Evolutionary conservation across 108 stramenopile species (phyloP).

Genomic region (Cyclotella atomus): DNA sequence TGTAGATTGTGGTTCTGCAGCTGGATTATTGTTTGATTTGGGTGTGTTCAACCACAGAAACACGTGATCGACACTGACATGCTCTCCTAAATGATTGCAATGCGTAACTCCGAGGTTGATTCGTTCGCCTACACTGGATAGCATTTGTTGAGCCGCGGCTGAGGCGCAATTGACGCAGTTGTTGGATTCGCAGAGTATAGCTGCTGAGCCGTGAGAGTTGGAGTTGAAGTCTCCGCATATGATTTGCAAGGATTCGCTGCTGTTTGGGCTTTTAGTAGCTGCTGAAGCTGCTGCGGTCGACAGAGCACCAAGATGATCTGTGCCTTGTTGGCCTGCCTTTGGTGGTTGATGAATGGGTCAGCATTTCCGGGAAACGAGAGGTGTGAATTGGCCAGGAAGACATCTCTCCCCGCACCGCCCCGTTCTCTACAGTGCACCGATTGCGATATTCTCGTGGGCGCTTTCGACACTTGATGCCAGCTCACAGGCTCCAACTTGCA

Average conservation of each 20-base stretch:
- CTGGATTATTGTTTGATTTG: too few species aligned
- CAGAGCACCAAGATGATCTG: constrained; percentile 29
- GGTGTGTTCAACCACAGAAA: constrained; percentile 33
- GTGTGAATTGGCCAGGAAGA: constrained; percentile 43
- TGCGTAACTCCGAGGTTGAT: constrained; percentile 52
- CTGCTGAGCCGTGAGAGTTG: constrained; percentile 43
- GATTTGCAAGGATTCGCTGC: constrained; percentile 18
- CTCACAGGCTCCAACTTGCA: constrained; percentile 35
- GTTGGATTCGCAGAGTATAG: constrained; percentile 30
- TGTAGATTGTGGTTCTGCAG: too few species aligned
- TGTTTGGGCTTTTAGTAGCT: neutral
- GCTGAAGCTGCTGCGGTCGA: neutral
- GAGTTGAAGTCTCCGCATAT: constrained; percentile 56
- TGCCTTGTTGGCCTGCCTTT: constrained; percentile 36
- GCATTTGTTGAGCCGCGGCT: constrained; percentile 41
- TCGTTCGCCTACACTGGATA: constrained; percentile 31
- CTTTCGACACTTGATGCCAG: constrained; percentile 29
- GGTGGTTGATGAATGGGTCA: constrained; percentile 18
- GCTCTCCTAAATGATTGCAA: constrained; percentile 46
- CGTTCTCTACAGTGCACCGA: constrained; percentile 41
- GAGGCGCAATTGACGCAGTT: constrained; percentile 51
- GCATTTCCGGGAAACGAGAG: constrained; percentile 40
- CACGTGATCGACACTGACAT: constrained; percentile 50
- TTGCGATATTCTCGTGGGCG: constrained; percentile 51
- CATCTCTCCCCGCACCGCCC: constrained; percentile 8